These are phyloP conservation scores for Calocybe gambosa DNA, from an alignment of 1,284 basidiomycete genomes.

Conservation along the genomic window DNA sequence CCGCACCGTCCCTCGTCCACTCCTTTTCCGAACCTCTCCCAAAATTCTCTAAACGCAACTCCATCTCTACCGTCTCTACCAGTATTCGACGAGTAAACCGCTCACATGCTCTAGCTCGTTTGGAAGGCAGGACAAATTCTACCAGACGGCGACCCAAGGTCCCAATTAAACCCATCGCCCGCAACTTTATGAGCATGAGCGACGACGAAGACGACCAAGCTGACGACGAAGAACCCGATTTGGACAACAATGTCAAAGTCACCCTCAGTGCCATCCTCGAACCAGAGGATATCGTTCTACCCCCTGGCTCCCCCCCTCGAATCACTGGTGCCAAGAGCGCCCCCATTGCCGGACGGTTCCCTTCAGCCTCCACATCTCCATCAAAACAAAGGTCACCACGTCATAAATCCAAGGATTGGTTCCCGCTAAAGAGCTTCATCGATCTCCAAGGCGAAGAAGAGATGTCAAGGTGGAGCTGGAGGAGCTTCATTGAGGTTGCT, in stretches of 20 bases:
- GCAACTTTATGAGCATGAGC: conserved; percentile 62
- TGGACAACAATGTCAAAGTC: conserved; percentile 15
- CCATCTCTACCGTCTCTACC: conserved; percentile 34
- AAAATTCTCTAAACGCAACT: conserved; percentile 36
- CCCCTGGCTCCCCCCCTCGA: conserved; percentile 11
- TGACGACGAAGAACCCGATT: conserved; percentile 3
- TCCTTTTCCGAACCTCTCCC: conserved; percentile 31
- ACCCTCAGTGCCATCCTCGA: conserved; percentile 21
- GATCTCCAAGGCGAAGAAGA: conserved; percentile 46
- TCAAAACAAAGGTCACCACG: conserved; percentile 7
- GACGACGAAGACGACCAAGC: conserved; percentile 50
- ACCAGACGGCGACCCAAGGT: conserved; percentile 13
- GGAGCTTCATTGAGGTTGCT: conserved; percentile 57
- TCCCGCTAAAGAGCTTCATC: conserved; percentile 52
- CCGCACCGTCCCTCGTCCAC: conserved; percentile 21
- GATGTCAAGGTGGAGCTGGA: conserved; percentile 41
- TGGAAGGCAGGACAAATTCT: conserved; percentile 46
- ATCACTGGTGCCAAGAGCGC: conserved; percentile 1
- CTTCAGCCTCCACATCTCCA: conserved; percentile 15
- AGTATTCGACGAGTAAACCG: conserved; percentile 31
- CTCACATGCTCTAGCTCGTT: conserved; percentile 51
- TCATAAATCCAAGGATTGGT: conserved; percentile 24
- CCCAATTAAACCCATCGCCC: conserved; percentile 17
- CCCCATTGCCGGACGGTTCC: conserved; percentile 12
- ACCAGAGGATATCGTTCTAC: conserved; percentile 31